A percentile compares a stretch with the other conserved stretches of the same genome.
Conservation (phyloP, 2,329 filamentous ascomycete species). For the Sphaerulina vaccinii region DNA sequence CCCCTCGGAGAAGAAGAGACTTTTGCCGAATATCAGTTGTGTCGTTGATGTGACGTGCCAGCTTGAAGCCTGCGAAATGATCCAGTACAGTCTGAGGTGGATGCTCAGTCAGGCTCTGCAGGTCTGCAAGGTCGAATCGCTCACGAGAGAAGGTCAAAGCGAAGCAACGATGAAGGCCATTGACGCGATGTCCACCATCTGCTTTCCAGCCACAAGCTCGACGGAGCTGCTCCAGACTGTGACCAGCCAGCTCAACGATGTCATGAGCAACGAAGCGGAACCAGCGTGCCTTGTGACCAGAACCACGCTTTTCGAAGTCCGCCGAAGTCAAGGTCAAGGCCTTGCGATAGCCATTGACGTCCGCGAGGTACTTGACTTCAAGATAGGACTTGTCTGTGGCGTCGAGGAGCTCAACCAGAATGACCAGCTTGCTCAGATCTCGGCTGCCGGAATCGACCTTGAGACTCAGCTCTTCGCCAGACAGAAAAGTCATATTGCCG, state of each 20-base stretch:
- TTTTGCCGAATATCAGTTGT: no score
- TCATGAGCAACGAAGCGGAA: not conserved
- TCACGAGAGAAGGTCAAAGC: not conserved
- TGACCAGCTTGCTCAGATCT: no score
- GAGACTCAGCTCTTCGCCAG: not conserved
- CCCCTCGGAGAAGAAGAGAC: no score
- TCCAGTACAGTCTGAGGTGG: not conserved
- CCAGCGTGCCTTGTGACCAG: not conserved
- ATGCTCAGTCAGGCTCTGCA: no score
- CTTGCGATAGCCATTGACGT: no score
- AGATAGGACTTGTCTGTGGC: not conserved
- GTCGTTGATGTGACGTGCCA: no score
- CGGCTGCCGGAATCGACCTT: not conserved
- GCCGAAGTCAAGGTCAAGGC: not conserved
- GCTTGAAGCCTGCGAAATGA: not conserved
- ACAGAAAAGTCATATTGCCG: not conserved
- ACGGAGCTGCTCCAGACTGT: not conserved
- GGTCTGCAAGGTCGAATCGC: not conserved
- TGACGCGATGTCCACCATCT: no score
- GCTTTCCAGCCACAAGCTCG: not conserved
- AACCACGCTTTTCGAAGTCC: not conserved
- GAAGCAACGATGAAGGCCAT: not conserved
- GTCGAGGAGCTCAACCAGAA: not conserved
- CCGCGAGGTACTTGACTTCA: no score
- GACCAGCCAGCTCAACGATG: not conserved